Base-by-base conservation (phyloP, 139 green algal genomes). In the Ettlia oleoabundans region DNA sequence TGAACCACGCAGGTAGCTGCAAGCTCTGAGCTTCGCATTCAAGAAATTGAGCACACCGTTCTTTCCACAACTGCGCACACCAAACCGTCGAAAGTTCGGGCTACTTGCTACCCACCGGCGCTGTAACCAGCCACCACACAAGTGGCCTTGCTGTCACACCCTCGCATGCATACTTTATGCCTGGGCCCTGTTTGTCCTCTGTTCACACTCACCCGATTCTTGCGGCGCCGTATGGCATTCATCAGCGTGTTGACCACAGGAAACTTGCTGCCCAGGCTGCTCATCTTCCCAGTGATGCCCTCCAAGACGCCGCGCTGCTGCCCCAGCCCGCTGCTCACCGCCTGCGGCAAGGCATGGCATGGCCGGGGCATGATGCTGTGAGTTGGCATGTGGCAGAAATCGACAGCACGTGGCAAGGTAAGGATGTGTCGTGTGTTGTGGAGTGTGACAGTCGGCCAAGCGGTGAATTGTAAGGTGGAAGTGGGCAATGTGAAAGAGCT, bases 181-280 rank as follows among this genome's bases (percentile, higher is more conserved):
- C n/a, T n/a, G n/a, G n/a, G n/a, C n/a, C n/a, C n/a, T n/a, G n/a
- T n/a, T n/a, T n/a, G n/a, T n/a, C n/a, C n/a, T 3, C 37, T 30
- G 47, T 42, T n/a, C 22, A 7, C 72, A 1, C 73, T 43, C 37
- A 68, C 73, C 18, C 76, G 64, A 68, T 89, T 93, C 84, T 97
- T 97, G 47, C 91, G 94, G 15, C 95, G 88, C 6, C 92, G 86
- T 37, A 98, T 96, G 22, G 92, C 92, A 47, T 93, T 95, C 21
- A 98, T 81, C 38, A 98, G 80, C 0, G 92, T 91, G 77, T 95
- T 96, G 35, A 98, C 88, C 9, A 95, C 92, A 1, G 96, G 96
- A 77, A 97, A 98, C 35, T 87, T 89, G 26, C 85, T 73, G 9
- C 89, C 93, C 13, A 98, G 76, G 10, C 35, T 69, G n/a, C 53